Evolutionary conservation across 371 early-diverging fungal species (phyloP), one percentile per base, ranked within the genome.

Genomic region (Capillidium rhysosporum): DNA sequence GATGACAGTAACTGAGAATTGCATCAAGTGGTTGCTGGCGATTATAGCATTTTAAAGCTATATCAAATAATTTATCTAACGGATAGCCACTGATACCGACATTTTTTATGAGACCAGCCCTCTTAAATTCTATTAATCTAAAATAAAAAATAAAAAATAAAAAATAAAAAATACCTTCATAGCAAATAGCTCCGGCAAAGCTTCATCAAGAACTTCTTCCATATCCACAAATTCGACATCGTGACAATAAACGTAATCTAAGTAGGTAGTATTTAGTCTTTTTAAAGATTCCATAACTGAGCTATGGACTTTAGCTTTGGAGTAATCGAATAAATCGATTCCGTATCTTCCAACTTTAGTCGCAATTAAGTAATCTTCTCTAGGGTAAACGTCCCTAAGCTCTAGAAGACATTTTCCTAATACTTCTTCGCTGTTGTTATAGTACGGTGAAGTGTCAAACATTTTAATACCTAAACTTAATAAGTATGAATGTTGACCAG

Each of bases 281-380:
- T 52, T 60, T 70, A 81, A 70, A 57, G 84, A 83, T 57, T 77
- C 73, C 29, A 57, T 46, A 0, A 84, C 79, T 51, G 80, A 77
- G 21, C 63, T 65, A 7, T 62, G 55, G 0, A 75, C 71, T 12
- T 71, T 71, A 20, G 67, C 57, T 1, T 69, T 61, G 12, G 78
- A 76, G 58, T 80, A 86, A 49, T 86, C 81, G 65, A 79, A 82
- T 10, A 80, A 79, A 7, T 66, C 59, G 29, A 67, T 66, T 3
- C 86, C 86, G 60, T 82, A 86, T n/a, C 86, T 72, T 0, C 86
- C 86, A 4, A 75, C 65, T 55, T 86, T 86, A 25, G 86, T 86
- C 43, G 78, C 71, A 10, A 84, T 59, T 52, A 73, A 71, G 59
- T 84, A 86, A 7, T 65, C 59, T 3, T 73, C 68, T 20, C 86